Conservation (phyloP, 2,329 filamentous ascomycete genomes). For the Penicillium sp. region DNA sequence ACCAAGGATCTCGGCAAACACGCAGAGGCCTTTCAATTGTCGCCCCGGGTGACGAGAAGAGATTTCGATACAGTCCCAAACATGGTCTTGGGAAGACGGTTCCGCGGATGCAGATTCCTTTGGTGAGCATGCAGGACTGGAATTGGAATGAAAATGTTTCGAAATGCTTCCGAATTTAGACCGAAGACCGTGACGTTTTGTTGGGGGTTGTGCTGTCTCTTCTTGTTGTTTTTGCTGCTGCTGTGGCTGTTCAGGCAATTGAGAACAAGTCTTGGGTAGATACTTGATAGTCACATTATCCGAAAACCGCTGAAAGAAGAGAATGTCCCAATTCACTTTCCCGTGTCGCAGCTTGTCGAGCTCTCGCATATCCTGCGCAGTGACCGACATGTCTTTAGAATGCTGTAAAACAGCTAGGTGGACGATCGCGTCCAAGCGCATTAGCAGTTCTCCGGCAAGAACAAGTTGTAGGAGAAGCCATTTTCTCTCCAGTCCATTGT, state of each 20-base stretch:
- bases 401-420: constrained; percentile 38
- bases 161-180: constrained; percentile 24
- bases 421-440: constrained; percentile 50
- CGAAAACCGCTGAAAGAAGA: constrained; percentile 51
- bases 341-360: constrained; percentile 46
- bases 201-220: neutral
- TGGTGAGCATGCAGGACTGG: neutral
- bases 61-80: constrained; percentile 32
- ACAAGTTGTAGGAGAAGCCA: constrained; percentile 54
- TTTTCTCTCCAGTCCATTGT: constrained; percentile 31
- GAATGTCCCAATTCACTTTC: constrained; percentile 55
- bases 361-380: constrained; percentile 40
- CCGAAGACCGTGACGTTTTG: constrained; percentile 19
- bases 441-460: constrained; percentile 51
- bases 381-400: constrained; percentile 36
- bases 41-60: constrained; percentile 32
- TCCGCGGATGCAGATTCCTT: neutral
- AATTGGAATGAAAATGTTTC: constrained; percentile 14
- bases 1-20: constrained; percentile 48
- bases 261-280: neutral
- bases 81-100: constrained; percentile 19
- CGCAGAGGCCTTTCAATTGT: constrained; percentile 49
- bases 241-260: neutral
- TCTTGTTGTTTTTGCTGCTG: neutral
- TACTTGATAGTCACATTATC: constrained; percentile 46